A percentile compares a stretch with the other conserved stretches of the same genome.
Evolutionary conservation across 2,329 filamentous ascomycete genomes (phyloP).

Genomic region (Pseudogymnoascus sp.): DNA sequence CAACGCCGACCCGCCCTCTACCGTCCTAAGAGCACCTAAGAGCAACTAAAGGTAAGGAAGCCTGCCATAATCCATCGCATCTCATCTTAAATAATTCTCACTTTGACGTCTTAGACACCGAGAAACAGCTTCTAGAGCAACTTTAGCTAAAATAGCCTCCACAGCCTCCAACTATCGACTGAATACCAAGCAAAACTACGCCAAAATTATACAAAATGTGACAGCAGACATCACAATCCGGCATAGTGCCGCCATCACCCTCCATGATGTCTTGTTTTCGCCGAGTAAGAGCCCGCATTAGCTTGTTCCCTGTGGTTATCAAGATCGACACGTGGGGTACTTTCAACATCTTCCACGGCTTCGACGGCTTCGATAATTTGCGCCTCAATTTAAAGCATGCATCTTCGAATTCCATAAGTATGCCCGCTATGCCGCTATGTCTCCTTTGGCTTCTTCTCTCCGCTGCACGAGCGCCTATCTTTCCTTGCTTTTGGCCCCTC

Average conservation of each 20-base stretch:
- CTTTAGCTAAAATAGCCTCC: neutral
- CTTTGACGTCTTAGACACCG: neutral
- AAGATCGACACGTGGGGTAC: constrained; percentile 7
- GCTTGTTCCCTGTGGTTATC: constrained; percentile 1
- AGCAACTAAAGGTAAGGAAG: neutral
- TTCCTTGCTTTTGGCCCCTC: neutral
- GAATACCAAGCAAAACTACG: neutral
- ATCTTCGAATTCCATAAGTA: neutral
- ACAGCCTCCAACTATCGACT: neutral
- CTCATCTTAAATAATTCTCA: constrained; percentile 3
- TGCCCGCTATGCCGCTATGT: neutral
- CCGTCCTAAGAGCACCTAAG: neutral
- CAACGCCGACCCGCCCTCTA: neutral
- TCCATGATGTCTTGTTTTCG: neutral
- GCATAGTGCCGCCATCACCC: neutral
- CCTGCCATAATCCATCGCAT: neutral
- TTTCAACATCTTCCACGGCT: neutral
- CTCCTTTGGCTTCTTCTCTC: neutral
- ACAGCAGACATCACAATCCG: neutral
- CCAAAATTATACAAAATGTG: neutral
- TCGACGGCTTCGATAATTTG: neutral
- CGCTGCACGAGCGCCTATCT: constrained; percentile 1
- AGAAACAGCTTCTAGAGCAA: neutral
- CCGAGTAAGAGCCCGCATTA: constrained; percentile 4
- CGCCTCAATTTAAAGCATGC: neutral